Evolutionary conservation across 805 yeast species (phyloP), one percentile per base, ranked within the genome.

Genomic region (Lachancea lanzarotensis): DNA sequence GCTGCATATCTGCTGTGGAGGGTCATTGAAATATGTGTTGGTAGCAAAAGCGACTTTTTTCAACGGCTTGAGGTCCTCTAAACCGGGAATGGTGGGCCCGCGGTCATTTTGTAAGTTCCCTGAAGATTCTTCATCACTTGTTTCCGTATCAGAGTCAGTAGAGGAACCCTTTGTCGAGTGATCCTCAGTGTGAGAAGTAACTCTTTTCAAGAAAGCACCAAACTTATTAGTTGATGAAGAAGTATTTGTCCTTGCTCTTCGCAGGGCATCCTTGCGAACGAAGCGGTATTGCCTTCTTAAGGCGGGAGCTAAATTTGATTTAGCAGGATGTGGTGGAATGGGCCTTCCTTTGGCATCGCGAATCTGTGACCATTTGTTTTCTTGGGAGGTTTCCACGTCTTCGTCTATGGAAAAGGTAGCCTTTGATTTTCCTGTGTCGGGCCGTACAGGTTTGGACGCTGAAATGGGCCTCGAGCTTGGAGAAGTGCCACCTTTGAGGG

Each of bases 1-100:
- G 2, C 90, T 80, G 9, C 95, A 95, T 39, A 87, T 87, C 56
- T 87, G 95, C 57, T 87, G 96, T 0, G 95, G 95, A 1, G 96
- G 95, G 61, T 90, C 96, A 49, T 76, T 75, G 30, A 75, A 76
- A 56, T 87, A 80, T 13, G 86, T 82, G 30, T 84, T 84, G 3
- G 84, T 71, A 2, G 89, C 87, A 67, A 90, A 90, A 0, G 82
- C 73, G 4, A 88, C 95, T 52, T 86, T 72, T 49, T 77, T 75
- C 59, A 86, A 49, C 6, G 61, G 56, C 42, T 65, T 65, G 0
- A 70, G 36, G 30, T 75, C 45, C 38, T 69, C 73, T 37, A 71
- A 48, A 0, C 76, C 76, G 2, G 76, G 76, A 10, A 62, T 43
- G 6, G 8, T 19, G 2, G 16, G n/a, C 36, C 16, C 26, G 3